A percentile compares a stretch with the other conserved stretches of the same genome.
phyloP scores from a whole-genome alignment of 306 rosid genomes.

The Pyrus communis region DNA sequence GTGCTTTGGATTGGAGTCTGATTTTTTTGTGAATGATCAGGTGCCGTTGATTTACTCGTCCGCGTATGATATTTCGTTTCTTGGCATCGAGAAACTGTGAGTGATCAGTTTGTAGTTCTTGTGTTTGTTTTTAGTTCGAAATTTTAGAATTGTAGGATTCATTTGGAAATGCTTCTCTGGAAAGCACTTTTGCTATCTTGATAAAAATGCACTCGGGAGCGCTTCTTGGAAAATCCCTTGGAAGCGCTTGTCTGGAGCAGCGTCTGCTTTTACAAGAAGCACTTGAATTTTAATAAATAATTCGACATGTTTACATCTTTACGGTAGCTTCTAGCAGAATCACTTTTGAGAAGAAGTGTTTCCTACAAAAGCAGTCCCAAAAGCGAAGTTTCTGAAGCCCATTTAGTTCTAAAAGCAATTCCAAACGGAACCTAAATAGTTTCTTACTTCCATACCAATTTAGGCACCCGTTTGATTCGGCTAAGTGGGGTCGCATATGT shows the following conservation, averaged over 20 bases:
- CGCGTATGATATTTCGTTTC: conserved; percentile 65
- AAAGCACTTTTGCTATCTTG: too few relatives aligned
- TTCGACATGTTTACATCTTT: too few relatives aligned
- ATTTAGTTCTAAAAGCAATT: neutral
- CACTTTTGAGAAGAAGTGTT: too few relatives aligned
- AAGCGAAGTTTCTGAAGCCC: neutral
- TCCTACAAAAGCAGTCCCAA: too few relatives aligned
- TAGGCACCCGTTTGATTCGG: conserved; percentile 96
- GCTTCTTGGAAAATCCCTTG: too few relatives aligned
- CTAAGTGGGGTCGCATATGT: conserved; percentile 80
- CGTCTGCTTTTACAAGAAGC: too few relatives aligned
- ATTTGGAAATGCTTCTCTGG: too few relatives aligned
- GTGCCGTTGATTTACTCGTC: conserved; percentile 80
- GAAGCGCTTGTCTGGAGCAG: too few relatives aligned
- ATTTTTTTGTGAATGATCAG: conserved; percentile 29
- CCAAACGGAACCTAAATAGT: too few relatives aligned
- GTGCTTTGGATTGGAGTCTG: neutral
- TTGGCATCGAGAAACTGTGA: conserved; percentile 86
- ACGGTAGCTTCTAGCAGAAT: too few relatives aligned
- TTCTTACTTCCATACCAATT: neutral
- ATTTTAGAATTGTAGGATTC: neutral
- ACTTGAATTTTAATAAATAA: too few relatives aligned
- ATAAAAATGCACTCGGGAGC: too few relatives aligned
- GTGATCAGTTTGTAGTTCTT: neutral
- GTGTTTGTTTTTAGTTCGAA: neutral